Conservation (phyloP, 2,329 filamentous ascomycete genomes). For the Alternaria atra region DNA sequence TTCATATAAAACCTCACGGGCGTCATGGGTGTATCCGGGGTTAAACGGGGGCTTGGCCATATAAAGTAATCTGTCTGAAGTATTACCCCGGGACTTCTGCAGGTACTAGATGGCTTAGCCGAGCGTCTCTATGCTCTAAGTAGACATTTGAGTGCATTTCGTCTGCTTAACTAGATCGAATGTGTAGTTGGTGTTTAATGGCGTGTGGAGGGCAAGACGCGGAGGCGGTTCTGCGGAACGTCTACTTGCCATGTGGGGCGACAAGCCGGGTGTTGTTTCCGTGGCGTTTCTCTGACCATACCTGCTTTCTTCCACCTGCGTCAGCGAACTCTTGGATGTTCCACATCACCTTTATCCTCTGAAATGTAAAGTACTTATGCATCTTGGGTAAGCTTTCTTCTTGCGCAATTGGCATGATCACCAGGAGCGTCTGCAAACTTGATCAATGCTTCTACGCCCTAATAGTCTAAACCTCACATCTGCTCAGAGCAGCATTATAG, state of each 20-base stretch:
- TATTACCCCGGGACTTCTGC: conserved; percentile 15
- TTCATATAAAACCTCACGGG: conserved; percentile 19
- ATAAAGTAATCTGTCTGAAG: conserved; percentile 30
- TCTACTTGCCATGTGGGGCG: conserved; percentile 16
- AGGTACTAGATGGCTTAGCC: conserved; percentile 13
- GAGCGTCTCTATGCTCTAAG: conserved; percentile 3
- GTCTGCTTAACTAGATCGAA: background rate
- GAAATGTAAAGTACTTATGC: background rate
- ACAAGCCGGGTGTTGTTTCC: conserved; percentile 6
- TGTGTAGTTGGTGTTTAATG: conserved; percentile 3
- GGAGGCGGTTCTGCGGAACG: conserved; percentile 8
- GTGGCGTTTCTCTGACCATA: background rate
- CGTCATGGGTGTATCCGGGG: conserved; percentile 19
- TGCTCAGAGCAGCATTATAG: background rate
- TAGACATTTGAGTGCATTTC: conserved; percentile 6
- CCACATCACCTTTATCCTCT: background rate
- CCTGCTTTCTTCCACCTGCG: background rate
- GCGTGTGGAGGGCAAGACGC: background rate
- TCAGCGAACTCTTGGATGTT: background rate
- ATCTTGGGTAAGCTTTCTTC: background rate
- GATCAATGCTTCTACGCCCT: background rate
- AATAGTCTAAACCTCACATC: background rate
- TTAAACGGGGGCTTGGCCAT: conserved; percentile 28
- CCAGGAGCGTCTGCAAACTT: background rate
- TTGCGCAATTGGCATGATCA: background rate